Evolutionary conservation across 2,329 filamentous ascomycete species (phyloP).

Genomic region (Akanthomyces muscarius): DNA sequence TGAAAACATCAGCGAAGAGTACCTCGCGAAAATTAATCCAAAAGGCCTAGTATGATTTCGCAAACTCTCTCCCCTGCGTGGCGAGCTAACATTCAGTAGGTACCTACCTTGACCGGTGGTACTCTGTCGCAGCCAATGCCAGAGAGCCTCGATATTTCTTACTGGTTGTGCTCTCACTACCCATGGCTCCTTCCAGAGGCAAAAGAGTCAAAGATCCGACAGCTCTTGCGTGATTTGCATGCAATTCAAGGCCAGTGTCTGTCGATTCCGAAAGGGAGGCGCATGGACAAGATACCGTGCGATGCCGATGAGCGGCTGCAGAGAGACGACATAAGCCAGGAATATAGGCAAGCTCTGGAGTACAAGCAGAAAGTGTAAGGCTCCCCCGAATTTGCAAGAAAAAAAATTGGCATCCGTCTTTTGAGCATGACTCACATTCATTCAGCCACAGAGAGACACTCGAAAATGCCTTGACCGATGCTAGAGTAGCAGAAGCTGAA

Average conservation of each 20-base stretch:
- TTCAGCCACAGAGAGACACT: neutral
- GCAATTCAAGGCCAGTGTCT: constrained; percentile 8
- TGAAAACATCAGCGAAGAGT: constrained; percentile 10
- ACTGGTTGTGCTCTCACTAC: constrained; percentile 8
- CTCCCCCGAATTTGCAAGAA: too few species aligned
- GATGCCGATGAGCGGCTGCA: constrained; percentile 3
- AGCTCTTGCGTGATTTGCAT: neutral
- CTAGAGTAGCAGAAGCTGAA: neutral
- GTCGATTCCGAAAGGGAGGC: neutral
- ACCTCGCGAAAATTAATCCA: neutral
- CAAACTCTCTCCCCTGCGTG: too few species aligned
- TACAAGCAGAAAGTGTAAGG: constrained; percentile 9
- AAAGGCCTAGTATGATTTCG: constrained; percentile 7
- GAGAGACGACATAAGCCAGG: neutral
- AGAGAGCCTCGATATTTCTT: constrained; percentile 15
- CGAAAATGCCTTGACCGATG: constrained; percentile 6
- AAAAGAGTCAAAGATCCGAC: neutral
- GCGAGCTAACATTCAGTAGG: neutral
- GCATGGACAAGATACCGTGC: constrained; percentile 7
- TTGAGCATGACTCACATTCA: neutral
- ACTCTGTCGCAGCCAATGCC: neutral
- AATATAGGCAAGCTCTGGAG: constrained; percentile 8
- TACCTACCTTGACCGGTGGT: constrained; percentile 9
- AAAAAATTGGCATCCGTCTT: neutral
- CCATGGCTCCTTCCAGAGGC: neutral